Evolutionary conservation across 805 yeast genomes (phyloP), one percentile per base, ranked within the genome.

Genomic region (Ogataea wickerhamii): DNA sequence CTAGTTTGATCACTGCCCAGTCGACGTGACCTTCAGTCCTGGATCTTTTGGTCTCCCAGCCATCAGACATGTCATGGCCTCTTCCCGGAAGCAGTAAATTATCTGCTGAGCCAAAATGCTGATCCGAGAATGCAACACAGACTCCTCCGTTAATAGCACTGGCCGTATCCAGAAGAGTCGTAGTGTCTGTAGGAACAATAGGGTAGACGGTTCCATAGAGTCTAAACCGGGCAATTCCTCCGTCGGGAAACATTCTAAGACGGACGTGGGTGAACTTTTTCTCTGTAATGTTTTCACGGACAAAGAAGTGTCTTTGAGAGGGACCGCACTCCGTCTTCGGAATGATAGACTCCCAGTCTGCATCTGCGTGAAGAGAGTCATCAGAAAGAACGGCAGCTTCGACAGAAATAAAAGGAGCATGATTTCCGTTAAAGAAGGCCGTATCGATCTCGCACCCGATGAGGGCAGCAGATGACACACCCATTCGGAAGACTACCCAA

Each of bases 11-110:
- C 36, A 87, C 75, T 2, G 79, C 96, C 96, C 96, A 91, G 68
- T 91, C 98, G 26, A 76, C 79, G 60, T 91, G 98, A 30, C 86
- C 88, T 4, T 80, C 76, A 10, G 67, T 70, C 59, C 98, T 75
- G 2, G 96, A 87, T 60, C 98, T 78, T 52, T 76, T 78, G 18
- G 98, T 91, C 61, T 91, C 98, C 98, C 98, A 91, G 11, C 98
- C 98, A 57, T 93, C 98, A 35, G 93, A 78, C 98, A 91, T 91
- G 62, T 91, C 96, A 52, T 73, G 76, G 36, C 98, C 98, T 44
- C 97, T 78, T 12, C 98, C 98, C 2, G 97, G 97, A 38, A 91
- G 68, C 40, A 91, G 66, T 45, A 91, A 68, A 66, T 91, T 91
- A 60, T 86, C 94, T 26, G 89, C 95, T 31, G 91, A 75, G 26